Evolutionary conservation across 2,329 filamentous ascomycete species (phyloP).

Genomic region (Torrubiellomyces zombiae): DNA sequence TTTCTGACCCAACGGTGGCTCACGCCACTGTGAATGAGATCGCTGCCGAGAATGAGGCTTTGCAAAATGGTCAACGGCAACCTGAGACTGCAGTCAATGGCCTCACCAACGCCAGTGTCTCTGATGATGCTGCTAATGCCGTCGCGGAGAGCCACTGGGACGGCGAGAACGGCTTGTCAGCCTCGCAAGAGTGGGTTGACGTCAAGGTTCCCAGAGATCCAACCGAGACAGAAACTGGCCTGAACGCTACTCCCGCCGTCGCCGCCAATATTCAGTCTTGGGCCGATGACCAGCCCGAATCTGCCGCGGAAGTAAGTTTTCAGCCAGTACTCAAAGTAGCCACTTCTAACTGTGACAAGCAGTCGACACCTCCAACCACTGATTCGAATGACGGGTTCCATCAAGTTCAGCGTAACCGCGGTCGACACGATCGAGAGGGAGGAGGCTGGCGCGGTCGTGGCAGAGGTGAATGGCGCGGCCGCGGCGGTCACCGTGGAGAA

Average conservation of each 20-base stretch:
- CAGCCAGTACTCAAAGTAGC: background rate
- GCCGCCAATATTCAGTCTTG: slow-evolving; percentile 48
- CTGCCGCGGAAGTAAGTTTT: slow-evolving; percentile 23
- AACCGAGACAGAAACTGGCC: slow-evolving; percentile 54
- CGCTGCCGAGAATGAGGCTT: slow-evolving; percentile 25
- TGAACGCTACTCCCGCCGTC: slow-evolving; percentile 42
- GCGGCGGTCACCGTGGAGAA: slow-evolving; percentile 32
- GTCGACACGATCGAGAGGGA: slow-evolving; percentile 35
- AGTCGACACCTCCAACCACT: slow-evolving; percentile 20
- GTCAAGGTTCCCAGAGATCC: slow-evolving; percentile 54
- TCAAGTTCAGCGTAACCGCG: slow-evolving; percentile 47
- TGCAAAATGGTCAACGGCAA: slow-evolving; percentile 23
- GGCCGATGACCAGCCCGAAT: slow-evolving; percentile 63
- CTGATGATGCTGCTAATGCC: slow-evolving; percentile 37
- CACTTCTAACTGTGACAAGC: slow-evolving; percentile 2
- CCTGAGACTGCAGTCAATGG: slow-evolving; percentile 22
- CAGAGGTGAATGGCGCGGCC: slow-evolving; percentile 32
- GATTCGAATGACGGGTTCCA: slow-evolving; percentile 52
- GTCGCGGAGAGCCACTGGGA: slow-evolving; percentile 56
- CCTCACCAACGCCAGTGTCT: slow-evolving; percentile 32
- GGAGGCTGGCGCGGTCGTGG: slow-evolving; percentile 25
- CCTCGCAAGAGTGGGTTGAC: slow-evolving; percentile 54
- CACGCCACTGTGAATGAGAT: slow-evolving; percentile 55
- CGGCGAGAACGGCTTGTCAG: slow-evolving; percentile 22
- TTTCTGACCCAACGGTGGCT: slow-evolving; percentile 48